Evolutionary conservation across 768 basidiomycete genomes (phyloP).

Genomic region (Cubamyces sp.): DNA sequence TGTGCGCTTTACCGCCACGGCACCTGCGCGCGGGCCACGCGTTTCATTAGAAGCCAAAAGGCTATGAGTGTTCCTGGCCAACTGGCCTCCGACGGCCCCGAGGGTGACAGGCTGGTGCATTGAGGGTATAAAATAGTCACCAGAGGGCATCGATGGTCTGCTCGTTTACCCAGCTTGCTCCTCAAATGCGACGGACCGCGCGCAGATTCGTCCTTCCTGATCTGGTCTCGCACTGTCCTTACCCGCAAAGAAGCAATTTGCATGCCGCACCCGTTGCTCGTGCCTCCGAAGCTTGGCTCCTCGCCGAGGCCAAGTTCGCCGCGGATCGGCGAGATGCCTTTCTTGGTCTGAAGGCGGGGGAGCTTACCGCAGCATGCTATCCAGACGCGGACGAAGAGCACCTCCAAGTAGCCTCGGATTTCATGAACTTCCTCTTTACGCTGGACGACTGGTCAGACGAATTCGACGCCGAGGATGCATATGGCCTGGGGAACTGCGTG

Average conservation of each 20-base stretch:
- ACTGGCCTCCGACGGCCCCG: slow-evolving; percentile 7
- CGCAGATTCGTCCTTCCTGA: slow-evolving; percentile 45
- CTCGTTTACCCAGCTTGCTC: not conserved
- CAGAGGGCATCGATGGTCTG: not conserved
- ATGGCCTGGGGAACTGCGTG: slow-evolving; percentile 29
- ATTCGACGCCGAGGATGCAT: slow-evolving; percentile 20
- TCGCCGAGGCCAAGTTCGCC: slow-evolving; percentile 33
- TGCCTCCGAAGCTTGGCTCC: slow-evolving; percentile 42
- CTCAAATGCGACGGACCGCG: slow-evolving; percentile 5
- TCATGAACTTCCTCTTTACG: slow-evolving; percentile 54
- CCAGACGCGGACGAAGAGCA: slow-evolving; percentile 53
- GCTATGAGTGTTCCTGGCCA: not conserved
- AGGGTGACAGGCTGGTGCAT: not conserved
- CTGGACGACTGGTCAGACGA: slow-evolving; percentile 49
- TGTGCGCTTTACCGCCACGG: slow-evolving; percentile 5
- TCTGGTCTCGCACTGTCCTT: slow-evolving; percentile 43
- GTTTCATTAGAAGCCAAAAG: slow-evolving; percentile 12
- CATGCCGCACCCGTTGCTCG: slow-evolving; percentile 40
- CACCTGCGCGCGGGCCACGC: slow-evolving; percentile 6
- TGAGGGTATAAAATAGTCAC: slow-evolving; percentile 1
- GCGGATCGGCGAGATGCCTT: slow-evolving; percentile 38
- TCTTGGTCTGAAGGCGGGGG: slow-evolving; percentile 62
- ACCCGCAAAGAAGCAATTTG: slow-evolving; percentile 38
- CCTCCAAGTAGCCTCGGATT: slow-evolving; percentile 67
- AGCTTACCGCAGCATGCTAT: slow-evolving; percentile 69